Evolutionary conservation across 495 filamentous ascomycete genomes (phyloP), one percentile per base, ranked within the genome.

Genomic region (Hypomontagnella submonticulosa): DNA sequence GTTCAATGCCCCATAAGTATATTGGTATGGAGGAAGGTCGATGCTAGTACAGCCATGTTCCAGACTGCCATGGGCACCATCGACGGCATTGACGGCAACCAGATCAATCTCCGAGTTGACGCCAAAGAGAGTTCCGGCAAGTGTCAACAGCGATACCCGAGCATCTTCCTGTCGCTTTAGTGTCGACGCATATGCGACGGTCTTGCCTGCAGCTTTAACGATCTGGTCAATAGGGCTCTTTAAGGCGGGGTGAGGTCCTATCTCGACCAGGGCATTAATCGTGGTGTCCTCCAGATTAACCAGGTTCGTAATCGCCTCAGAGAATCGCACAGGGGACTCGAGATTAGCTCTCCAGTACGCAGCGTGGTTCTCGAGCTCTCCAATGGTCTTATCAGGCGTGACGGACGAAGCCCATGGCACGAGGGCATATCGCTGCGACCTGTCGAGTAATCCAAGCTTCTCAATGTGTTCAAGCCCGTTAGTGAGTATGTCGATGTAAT

Each of bases 201-300:
- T 57, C 20, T 64, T 63, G 10, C 71, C 72, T 5, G 69, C 49
- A 8, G 67, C 71, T 23, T 79, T 71, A 9, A 84, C 47, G 4
- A 82, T 81, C 58, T 86, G 77, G 12, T 49, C 27, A 2, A 33
- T 13, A 7, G 27, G 46, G 5, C 46, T 15, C 27, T 80, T 75
- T 0, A 90, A 63, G 1, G 86, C 81, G 2, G 75, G 67, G 57
- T 89, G 87, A 16, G 88, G 85, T 0, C 87, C 87, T 34, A 88
- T 71, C 47, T 89, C 86, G 10, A 88, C 49, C 0, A 87, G 53
- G 1, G 61, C 10, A 30, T 33, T 33, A 6, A 49, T 49, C 0
- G 32, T 10, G n/a, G 18, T 11, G 4, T 36, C 32, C 8, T 37
- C 49, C 1, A 66, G 60, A 47, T 70, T 70, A n/a, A 71, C 48